Evolutionary conservation across 805 yeast genomes (phyloP), one percentile per base, ranked within the genome.

Genomic region (Pichia occidentalis): DNA sequence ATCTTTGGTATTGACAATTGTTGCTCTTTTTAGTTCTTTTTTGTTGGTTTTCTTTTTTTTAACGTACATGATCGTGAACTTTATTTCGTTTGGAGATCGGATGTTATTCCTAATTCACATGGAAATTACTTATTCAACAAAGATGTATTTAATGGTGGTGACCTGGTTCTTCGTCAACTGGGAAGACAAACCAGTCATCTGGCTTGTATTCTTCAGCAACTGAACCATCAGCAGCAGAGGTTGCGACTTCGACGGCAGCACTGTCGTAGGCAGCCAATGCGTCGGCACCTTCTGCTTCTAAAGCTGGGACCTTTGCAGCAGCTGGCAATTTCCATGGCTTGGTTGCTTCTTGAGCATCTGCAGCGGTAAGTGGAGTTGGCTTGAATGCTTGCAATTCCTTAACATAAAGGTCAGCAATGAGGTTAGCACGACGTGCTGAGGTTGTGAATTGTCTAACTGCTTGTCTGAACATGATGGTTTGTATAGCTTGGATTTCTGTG

Each of bases 381-480:
- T 87, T 86, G 78, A 85, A 88, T 46, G 77, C 76, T 70, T 80
- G 85, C 65, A 92, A 70, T 65, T 88, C 95, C 62, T 74, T 77
- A 58, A 90, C 67, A 71, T 88, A 88, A 52, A 88, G 74, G 51
- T 88, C 95, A 62, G 85, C 74, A 58, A 88, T 64, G 59, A 83
- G 69, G 73, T 88, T 56, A 32, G 51, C 39, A 53, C 60, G 57
- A 33, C 49, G 43, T 30, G 51, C 42, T 20, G 59, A 40, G 16
- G 49, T 46, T 22, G 56, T 45, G 44, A 57, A 52, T 39, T 40
- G 45, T 55, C 60, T 55, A 39, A 45, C 45, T 41, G 48, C 49
- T 40, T 35, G 39, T 53, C 54, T 49, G 23, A 53, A 44, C 48
- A 45, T 44, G n/a, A n/a, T n/a, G n/a, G n/a, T n/a, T n/a, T n/a